Evolutionary conservation across 2,329 filamentous ascomycete genomes (phyloP).

Genomic region (Grosmannia penicillata): DNA sequence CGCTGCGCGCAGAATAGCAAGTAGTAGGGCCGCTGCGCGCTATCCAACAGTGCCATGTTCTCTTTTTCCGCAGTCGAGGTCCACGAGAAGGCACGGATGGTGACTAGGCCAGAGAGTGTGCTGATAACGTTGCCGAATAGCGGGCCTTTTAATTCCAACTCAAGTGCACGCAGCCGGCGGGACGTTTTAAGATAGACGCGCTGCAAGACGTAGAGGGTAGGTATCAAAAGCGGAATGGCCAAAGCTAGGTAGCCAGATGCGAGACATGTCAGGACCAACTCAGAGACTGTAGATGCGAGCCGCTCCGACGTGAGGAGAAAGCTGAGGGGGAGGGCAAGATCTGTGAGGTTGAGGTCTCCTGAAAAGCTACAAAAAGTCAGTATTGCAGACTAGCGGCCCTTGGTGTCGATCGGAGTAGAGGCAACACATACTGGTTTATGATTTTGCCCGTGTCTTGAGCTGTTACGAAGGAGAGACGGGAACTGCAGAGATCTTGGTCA

Average conservation of each 20-base stretch:
- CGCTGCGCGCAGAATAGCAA: constrained; percentile 40
- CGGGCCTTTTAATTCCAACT: constrained; percentile 36
- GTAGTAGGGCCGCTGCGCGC: constrained; percentile 41
- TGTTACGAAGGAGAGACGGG: constrained; percentile 17
- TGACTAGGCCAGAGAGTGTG: constrained; percentile 29
- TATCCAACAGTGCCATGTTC: constrained; percentile 33
- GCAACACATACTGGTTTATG: constrained; percentile 15
- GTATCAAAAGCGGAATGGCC: constrained; percentile 19
- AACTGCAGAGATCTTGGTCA: constrained; percentile 7
- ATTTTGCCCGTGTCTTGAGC: constrained; percentile 17
- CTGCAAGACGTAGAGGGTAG: constrained; percentile 29
- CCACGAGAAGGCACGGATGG: constrained; percentile 41
- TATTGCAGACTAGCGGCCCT: neutral
- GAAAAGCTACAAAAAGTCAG: neutral
- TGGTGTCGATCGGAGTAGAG: neutral
- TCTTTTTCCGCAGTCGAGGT: constrained; percentile 23
- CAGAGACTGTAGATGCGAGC: constrained; percentile 16
- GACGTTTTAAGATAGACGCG: constrained; percentile 36
- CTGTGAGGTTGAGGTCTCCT: constrained; percentile 1
- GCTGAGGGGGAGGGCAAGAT: neutral
- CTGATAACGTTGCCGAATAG: constrained; percentile 31
- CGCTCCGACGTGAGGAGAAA: constrained; percentile 7
- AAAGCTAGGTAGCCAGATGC: constrained; percentile 26
- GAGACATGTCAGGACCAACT: constrained; percentile 28
- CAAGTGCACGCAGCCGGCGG: constrained; percentile 33